Percentiles rank a stretch among this genome's conserved stretches.
phyloP scores from a whole-genome alignment of 2,329 filamentous ascomycete species.

The Alternaria sp. region DNA sequence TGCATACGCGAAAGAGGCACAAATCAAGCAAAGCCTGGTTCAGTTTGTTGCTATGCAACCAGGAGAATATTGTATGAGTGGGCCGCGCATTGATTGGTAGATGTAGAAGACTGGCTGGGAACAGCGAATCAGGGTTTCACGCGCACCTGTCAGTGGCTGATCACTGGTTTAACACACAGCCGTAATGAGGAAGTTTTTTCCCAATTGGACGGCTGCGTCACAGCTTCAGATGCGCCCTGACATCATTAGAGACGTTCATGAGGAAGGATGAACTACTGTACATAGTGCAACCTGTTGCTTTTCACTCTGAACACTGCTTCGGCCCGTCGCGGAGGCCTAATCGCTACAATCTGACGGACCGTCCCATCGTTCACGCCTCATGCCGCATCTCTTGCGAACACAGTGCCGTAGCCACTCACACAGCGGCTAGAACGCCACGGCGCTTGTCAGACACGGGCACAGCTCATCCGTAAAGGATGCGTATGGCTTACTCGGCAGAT shows the following conservation, averaged over 20 bases:
- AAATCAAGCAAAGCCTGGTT: neutral
- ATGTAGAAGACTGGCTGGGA: neutral
- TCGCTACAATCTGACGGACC: slow-evolving; percentile 6
- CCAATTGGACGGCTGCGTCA: neutral
- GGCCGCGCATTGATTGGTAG: neutral
- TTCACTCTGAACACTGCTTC: neutral
- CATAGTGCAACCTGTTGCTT: neutral
- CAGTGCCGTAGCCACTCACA: neutral
- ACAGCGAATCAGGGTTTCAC: neutral
- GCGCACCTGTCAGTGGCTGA: neutral
- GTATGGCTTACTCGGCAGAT: slow-evolving; percentile 11
- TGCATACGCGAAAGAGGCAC: neutral
- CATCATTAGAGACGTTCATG: neutral
- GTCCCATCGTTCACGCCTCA: slow-evolving; percentile 1
- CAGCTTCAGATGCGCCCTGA: neutral
- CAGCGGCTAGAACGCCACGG: slow-evolving; percentile 15
- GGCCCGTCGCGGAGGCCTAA: neutral
- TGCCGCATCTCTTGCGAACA: neutral
- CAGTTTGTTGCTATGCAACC: neutral
- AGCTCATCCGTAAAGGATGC: slow-evolving; percentile 13
- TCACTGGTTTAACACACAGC: neutral
- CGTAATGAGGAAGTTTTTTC: neutral
- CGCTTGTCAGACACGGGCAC: slow-evolving; percentile 19
- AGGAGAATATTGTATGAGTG: slow-evolving; percentile 3
- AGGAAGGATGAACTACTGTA: neutral